Evolutionary conservation across 2,329 filamentous ascomycete species (phyloP), one percentile per base, ranked within the genome.

Genomic region (Endothia cerciana): DNA sequence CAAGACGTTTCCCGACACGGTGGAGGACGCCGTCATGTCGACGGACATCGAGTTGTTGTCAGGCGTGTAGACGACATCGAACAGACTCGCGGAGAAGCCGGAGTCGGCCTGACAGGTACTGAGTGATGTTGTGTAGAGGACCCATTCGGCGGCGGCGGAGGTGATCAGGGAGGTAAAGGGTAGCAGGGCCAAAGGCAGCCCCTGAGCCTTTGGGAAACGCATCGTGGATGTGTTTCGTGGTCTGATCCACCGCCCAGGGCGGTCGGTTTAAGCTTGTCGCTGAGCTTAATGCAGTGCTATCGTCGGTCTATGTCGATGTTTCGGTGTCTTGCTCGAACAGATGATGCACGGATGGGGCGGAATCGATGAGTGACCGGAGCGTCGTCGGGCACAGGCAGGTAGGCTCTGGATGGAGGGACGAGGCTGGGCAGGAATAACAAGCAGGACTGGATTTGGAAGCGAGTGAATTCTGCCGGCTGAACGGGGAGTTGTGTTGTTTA

Each of bases 51-150:
- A 86, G 71, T 82, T 81, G 76, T 92, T 91, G 70, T 84, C 78
- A 22, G 89, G 88, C 3, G 84, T 89, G 78, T 89, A 91, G 69
- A 85, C 80, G 76, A 94, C 90, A 72, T 93, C 88, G 83, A 95
- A 94, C 64, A 93, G 83, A 65, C 89, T 91, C 65, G 92, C 91
- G 1, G 90, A 90, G 77, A 95, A 94, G 72, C 87, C 88, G 49
- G 89, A 92, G 77, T 92, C 90, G 66, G 83, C 80, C 82, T 91
- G 89, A 79, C 92, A 95, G 47, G 90, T 84, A 74, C 89, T 90
- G 67, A 94, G 84, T 64, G 91, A 92, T 71, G 85, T 88, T 43
- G 73, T 75, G 65, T 71, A 60, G 49, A 76, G 72, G 55, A 75
- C 66, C 47, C 70, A 71, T n/a, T 72, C 71, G 4, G 66, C 70